Evolutionary conservation across 2,329 filamentous ascomycete genomes (phyloP).

Genomic region (Aspergillus fischeri): DNA sequence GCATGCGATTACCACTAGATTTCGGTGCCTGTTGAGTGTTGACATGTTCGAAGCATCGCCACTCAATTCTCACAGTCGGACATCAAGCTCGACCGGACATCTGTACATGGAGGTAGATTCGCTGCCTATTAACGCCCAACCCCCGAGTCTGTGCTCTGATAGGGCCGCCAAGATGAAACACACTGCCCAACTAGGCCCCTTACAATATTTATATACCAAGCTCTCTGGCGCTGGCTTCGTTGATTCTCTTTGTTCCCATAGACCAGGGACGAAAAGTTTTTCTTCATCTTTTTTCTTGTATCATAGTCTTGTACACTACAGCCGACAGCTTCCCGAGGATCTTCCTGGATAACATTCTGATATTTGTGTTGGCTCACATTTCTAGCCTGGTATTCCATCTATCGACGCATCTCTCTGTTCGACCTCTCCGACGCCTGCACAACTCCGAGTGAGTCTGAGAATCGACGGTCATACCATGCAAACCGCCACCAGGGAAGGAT

Average conservation of each 20-base stretch:
- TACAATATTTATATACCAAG: constrained; percentile 12
- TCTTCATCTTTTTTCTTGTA: not conserved
- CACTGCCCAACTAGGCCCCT: constrained; percentile 20
- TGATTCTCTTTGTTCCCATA: constrained; percentile 1
- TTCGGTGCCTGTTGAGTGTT: constrained; percentile 13
- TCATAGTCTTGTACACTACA: not conserved
- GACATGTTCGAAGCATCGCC: constrained; percentile 10
- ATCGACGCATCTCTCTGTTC: constrained; percentile 1
- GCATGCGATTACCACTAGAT: not conserved
- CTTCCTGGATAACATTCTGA: not conserved
- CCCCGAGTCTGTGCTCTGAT: constrained; percentile 16
- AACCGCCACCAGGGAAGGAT: constrained; percentile 13
- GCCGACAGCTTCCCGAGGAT: not conserved
- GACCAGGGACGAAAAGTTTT: not conserved
- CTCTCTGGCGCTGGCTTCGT: not conserved
- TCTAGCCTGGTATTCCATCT: not conserved
- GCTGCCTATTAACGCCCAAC: constrained; percentile 21
- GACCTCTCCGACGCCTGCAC: not conserved
- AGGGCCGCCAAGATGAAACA: constrained; percentile 14
- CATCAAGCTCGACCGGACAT: not conserved
- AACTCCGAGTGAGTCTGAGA: constrained; percentile 16
- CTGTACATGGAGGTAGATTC: constrained; percentile 14
- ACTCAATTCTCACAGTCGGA: constrained; percentile 6
- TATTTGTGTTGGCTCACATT: not conserved
- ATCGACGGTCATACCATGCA: constrained; percentile 20